Conservation (phyloP, 257 asterid species). For the Haberlea rhodopensis region DNA sequence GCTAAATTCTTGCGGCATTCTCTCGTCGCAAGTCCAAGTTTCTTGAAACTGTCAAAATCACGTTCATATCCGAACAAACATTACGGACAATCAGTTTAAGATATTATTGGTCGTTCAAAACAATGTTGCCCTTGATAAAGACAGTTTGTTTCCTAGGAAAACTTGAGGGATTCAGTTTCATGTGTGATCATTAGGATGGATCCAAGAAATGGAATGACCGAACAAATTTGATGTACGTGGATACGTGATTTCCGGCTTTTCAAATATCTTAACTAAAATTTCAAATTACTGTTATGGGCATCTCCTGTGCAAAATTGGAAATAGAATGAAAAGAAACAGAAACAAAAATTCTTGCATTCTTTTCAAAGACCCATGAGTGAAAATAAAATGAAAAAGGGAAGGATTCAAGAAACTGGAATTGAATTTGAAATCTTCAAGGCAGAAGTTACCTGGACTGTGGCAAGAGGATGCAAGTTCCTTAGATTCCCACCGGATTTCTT, state of each 20-base stretch:
- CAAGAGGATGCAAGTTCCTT: background rate
- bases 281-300: no score
- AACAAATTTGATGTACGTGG: no score
- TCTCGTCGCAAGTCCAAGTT: background rate
- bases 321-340: background rate
- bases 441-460: conserved; percentile 23
- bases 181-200: background rate
- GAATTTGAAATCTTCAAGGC: background rate
- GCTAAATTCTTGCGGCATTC: conserved; percentile 68
- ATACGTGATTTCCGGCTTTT: no score
- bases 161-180: no score
- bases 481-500: background rate
- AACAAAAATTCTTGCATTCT: conserved; percentile 2
- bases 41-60: conserved; percentile 19
- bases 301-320: no score
- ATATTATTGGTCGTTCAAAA: conserved; percentile 30
- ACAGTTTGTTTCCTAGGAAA: background rate
- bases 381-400: background rate
- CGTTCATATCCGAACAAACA: no score
- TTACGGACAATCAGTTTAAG: conserved; percentile 13
- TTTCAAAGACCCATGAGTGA: no score
- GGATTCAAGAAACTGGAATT: background rate
- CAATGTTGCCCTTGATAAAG: conserved; percentile 23
- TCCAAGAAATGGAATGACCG: background rate
- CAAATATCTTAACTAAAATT: no score